A percentile compares a stretch with the other conserved stretches of the same genome.
These are phyloP conservation scores for Aspergillus affinis DNA, from an alignment of 495 filamentous ascomycete species.

Conservation along the genomic window DNA sequence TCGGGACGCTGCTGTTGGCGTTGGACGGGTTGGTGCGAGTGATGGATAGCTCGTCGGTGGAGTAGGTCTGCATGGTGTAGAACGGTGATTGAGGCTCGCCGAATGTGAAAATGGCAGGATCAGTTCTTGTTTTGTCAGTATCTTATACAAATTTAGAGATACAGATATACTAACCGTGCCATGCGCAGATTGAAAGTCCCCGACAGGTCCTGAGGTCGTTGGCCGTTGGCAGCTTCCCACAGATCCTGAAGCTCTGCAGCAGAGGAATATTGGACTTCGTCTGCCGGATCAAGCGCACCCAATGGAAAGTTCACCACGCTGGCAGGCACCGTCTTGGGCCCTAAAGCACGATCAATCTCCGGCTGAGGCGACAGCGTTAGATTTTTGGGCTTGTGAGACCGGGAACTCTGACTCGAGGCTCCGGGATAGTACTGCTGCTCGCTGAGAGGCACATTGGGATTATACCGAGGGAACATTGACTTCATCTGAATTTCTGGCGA, in stretches of 20 bases:
- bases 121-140: constrained; percentile 28
- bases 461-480: constrained; percentile 82
- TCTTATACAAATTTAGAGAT: not conserved
- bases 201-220: constrained; percentile 37
- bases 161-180: constrained; percentile 34
- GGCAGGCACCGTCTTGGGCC: constrained; percentile 47
- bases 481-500: constrained; percentile 50
- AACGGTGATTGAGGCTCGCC: constrained; percentile 43
- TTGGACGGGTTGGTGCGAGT: constrained; percentile 40
- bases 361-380: constrained; percentile 32
- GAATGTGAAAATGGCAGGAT: constrained; percentile 38
- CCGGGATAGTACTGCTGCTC: constrained; percentile 70
- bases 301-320: constrained; percentile 47
- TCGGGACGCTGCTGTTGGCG: constrained; percentile 39
- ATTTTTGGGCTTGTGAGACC: constrained; percentile 33
- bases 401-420: constrained; percentile 45
- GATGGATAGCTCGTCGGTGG: constrained; percentile 41
- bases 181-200: constrained; percentile 46
- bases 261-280: constrained; percentile 40
- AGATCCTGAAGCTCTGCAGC: constrained; percentile 45
- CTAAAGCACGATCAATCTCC: constrained; percentile 42
- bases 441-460: constrained; percentile 65
- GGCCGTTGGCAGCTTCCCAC: constrained; percentile 58
- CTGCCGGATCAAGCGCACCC: constrained; percentile 33
- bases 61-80: constrained; percentile 45